Base-by-base conservation (phyloP, 345 rosid genomes). In the Mallotus nudiflorus region DNA sequence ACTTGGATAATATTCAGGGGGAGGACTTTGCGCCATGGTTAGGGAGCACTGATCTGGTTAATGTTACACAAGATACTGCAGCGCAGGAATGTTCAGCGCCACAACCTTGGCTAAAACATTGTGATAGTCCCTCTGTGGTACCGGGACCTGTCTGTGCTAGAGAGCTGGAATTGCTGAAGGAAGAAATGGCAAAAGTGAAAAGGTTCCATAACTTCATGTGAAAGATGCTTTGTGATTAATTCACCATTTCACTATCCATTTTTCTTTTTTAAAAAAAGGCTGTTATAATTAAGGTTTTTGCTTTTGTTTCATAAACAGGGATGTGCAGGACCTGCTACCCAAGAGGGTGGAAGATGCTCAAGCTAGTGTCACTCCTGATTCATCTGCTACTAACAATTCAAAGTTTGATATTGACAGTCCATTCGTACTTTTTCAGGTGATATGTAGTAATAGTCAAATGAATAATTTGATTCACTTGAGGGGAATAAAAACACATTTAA, bases 21-120 rank as follows among this genome's bases (percentile, higher is more conserved):
- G 90, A 81, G 53, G 92, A 78, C 67, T 74, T 91, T 35, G 85
- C 73, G 52, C 86, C 86, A 65, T 83, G 89, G 91, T 61, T 88
- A 52, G 90, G 74, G 66, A 78, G 59, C 67, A 58, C 73, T 22
- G 89, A 86, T 69, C 75, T 76, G 24, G 78, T 74, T 44, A 82
- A 84, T 77, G 70, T 67, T 46, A 77, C 81, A 65, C 81, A 81
- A 67, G 80, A 73, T 24, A 66, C 75, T 60, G 68, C 62, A 12
- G 60, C 71, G 72, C 85, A 80, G 39, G 88, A 84, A 65, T 80
- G 67, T 69, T 67, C 79, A 24, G 58, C 75, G 18, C 66, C 76
- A 22, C 72, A 72, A 33, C 77, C 88, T 56, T 80, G 72, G 75
- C 68, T 73, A 73, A 82, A 78, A 74, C 85, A 84, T 46, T 65